phyloP scores from a whole-genome alignment of 2,329 filamentous ascomycete genomes.

The Fusarium nodosum region DNA sequence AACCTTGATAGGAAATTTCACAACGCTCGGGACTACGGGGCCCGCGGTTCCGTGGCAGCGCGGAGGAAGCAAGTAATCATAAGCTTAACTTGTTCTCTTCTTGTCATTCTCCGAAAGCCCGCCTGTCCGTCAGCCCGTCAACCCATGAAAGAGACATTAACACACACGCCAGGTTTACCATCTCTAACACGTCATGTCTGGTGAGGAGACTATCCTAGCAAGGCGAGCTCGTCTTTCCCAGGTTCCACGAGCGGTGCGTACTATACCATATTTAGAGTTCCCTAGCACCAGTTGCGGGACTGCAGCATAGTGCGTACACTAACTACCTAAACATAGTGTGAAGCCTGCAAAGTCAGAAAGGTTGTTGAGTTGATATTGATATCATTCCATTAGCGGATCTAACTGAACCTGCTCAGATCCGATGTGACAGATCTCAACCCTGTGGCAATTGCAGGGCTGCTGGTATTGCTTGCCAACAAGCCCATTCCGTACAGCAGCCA shows the following conservation, averaged over 20 bases:
- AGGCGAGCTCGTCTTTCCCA: constrained; percentile 29
- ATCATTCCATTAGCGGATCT: not conserved
- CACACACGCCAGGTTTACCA: not conserved
- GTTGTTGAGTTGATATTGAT: not conserved
- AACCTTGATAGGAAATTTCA: not conserved
- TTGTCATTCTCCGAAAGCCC: constrained; percentile 4
- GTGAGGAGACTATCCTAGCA: constrained; percentile 36
- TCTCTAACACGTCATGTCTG: constrained; percentile 18
- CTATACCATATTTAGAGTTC: constrained; percentile 2
- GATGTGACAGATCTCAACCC: constrained; percentile 33
- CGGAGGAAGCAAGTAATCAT: constrained; percentile 14
- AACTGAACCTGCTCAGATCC: constrained; percentile 16
- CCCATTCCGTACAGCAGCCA: constrained; percentile 13
- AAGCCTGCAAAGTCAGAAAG: constrained; percentile 40
- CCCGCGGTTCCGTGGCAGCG: constrained; percentile 36
- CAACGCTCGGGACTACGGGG: constrained; percentile 11
- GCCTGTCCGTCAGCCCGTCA: constrained; percentile 18
- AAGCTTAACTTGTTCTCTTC: not conserved
- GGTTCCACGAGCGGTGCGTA: constrained; percentile 37
- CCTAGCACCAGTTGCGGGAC: not conserved
- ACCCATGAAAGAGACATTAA: constrained; percentile 5
- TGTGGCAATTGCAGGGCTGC: constrained; percentile 35
- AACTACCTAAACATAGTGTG: constrained; percentile 28
- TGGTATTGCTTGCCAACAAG: constrained; percentile 36
- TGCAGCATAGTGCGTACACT: not conserved